phyloP scores from a whole-genome alignment of 257 asterid species.

The Fraxinus americana region DNA sequence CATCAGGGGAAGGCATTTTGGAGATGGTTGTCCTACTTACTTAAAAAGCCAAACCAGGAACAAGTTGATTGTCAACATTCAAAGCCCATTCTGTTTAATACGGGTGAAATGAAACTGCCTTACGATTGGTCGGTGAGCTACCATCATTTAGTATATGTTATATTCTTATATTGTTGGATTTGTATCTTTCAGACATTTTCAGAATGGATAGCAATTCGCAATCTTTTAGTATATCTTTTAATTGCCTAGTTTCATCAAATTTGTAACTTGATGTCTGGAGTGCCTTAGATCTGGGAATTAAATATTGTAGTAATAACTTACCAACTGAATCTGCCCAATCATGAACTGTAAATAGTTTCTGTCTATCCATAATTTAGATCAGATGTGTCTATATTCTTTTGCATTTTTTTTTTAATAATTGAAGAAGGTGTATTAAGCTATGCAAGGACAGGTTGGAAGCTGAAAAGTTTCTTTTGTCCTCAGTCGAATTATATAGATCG shows the following conservation, averaged over 20 bases:
- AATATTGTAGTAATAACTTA: not conserved
- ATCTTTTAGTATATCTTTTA: not conserved
- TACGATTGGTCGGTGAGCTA: constrained; percentile 97
- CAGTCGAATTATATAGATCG: not conserved
- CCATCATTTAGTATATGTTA: constrained; percentile 19
- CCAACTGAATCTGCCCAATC: not conserved
- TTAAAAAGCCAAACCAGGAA: constrained; percentile 71
- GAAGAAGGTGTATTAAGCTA: not conserved
- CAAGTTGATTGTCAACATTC: constrained; percentile 85
- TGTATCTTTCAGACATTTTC: not conserved
- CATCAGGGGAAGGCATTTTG: constrained; percentile 90
- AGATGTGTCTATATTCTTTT: not conserved
- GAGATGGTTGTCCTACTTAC: constrained; percentile 79
- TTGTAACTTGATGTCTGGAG: not conserved
- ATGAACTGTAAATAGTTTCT: not conserved
- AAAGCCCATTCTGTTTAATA: constrained; percentile 92
- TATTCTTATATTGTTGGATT: not conserved
- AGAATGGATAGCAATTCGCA: not conserved
- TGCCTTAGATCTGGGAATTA: not conserved
- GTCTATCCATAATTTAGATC: not conserved
- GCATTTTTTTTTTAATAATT: not conserved
- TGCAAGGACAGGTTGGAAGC: not conserved
- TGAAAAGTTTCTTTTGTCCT: not conserved
- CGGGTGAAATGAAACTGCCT: constrained; percentile 94
- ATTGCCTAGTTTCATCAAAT: not conserved